Base-by-base conservation (phyloP, 306 rosid species). In the Cicer bijugum region DNA sequence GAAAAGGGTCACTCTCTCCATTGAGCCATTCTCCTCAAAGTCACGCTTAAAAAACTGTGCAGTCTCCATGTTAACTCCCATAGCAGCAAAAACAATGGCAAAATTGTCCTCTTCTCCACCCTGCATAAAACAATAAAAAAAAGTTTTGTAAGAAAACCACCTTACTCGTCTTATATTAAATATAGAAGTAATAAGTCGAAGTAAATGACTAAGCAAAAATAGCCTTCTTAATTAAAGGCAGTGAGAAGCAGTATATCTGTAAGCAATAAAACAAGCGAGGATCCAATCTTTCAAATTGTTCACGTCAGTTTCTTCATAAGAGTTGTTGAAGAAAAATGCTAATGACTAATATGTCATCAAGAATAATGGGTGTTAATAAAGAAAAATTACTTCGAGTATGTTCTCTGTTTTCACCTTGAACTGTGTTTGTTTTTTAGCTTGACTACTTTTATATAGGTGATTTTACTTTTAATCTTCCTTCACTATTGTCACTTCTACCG, bases 11-110 rank as follows among this genome's bases (percentile, higher is more conserved):
- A 95, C 99, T 86, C 99, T 91, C 89, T 95, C 99, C 99, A 95
- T 95, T 38, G 99, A 95, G 47, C 99, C 99, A 83, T 95, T 91
- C 85, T 95, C 99, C 91, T 95, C 99, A 78, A 95, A 95, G 85
- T 95, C 99, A 46, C 99, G 97, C 79, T 95, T 95, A 71, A 95
- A 95, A 81, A 95, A 95, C 84, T 95, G 99, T 17, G 99, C 99
- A 68, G 99, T 88, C 85, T 95, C 99, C 99, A 95, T 95, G 85
- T 95, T 95, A 75, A 95, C 99, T 76, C 99, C 99, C 99, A 95
- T 95, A 80, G 99, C 99, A 12, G 99, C 99, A 87, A 95, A 95
- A 77, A 94, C 99, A 81, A 91, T 95, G 82, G 99, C 99, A 78
- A 95, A 95, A 77, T 95, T 91, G 88, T 95, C 99, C 28, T 91